phyloP scores from a whole-genome alignment of 1,139 yeast species.

The Scheffersomyces segobiensis region DNA sequence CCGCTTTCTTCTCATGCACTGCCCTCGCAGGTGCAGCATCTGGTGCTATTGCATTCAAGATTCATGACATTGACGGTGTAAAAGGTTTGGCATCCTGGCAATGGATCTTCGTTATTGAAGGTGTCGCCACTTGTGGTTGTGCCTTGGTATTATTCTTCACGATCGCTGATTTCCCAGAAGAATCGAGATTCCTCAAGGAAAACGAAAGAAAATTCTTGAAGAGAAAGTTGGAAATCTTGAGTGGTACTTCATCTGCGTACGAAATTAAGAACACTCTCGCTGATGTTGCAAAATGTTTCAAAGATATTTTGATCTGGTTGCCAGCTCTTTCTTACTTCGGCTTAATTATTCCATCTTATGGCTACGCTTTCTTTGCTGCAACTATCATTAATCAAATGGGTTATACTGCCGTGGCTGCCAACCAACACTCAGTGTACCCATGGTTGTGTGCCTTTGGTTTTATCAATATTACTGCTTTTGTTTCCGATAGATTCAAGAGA shows the following conservation, averaged over 20 bases:
- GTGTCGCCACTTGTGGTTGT: slow-evolving; percentile 64
- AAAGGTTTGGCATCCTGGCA: slow-evolving; percentile 59
- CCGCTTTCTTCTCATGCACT: slow-evolving; percentile 58
- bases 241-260: slow-evolving; percentile 55
- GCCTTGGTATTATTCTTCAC: slow-evolving; percentile 59
- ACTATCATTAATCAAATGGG: slow-evolving; percentile 59
- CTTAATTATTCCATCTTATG: slow-evolving; percentile 65
- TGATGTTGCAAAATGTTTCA: slow-evolving; percentile 45
- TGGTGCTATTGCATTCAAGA: slow-evolving; percentile 45
- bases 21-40: slow-evolving; percentile 44
- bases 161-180: slow-evolving; percentile 63
- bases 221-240: slow-evolving; percentile 52
- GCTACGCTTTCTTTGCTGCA: slow-evolving; percentile 71
- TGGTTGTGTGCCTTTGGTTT: slow-evolving; percentile 66
- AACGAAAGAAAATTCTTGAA: slow-evolving; percentile 52
- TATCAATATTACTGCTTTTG: slow-evolving; percentile 46
- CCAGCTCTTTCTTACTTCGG: slow-evolving; percentile 65
- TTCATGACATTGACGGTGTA: slow-evolving; percentile 38
- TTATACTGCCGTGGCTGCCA: slow-evolving; percentile 61
- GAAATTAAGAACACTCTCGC: slow-evolving; percentile 45
- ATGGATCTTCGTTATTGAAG: slow-evolving; percentile 76
- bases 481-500: slow-evolving; percentile 48
- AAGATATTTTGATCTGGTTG: slow-evolving; percentile 50
- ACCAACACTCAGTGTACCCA: slow-evolving; percentile 70
- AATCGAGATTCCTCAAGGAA: slow-evolving; percentile 51